Base-by-base conservation (phyloP, 2,329 filamentous ascomycete species). In the Pseudocercospora vitis region DNA sequence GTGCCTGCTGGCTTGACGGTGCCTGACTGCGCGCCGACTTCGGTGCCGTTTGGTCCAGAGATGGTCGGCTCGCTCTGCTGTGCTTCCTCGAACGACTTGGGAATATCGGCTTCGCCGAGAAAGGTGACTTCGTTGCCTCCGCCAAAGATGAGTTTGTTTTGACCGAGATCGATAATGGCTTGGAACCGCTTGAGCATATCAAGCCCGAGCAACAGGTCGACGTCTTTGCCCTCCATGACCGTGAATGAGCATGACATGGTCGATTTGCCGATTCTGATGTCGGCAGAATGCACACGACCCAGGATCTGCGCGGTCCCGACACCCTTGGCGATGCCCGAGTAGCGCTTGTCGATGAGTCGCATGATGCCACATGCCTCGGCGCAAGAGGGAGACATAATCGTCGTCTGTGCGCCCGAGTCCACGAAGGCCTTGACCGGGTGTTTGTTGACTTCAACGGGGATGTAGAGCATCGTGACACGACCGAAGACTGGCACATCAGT, bases 111-210 rank as follows among this genome's bases (percentile, higher is more conserved):
- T 73, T 97, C 94, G 42, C 89, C 88, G 9, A 99, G 77, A 72
- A 99, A 99, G 0, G 88, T 83, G 4, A 99, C 88, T 62, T 94
- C 88, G 61, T 91, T 85, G 52, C 87, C 89, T 32, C 68, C 65
- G 18, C 67, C 67, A 63, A 99, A 96, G 58, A 95, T 81, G 14
- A 99, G 82, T 59, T 86, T 88, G 66, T 94, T 90, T 66, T 86
- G 87, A 59, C 84, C 81, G 9, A 99, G 80, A 70, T 99, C 94
- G 66, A 99, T 92, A 64, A 82, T 88, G 29, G 92, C 94, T 73
- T 96, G 92, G 73, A 97, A 91, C 32, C 94, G 84, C 75, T 95
- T 96, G 57, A 99, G 80, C 89, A 99, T 99, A 71, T 99, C 94
- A 35, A 99, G 77, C 3, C 94, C 94, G 9, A 99, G 82, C 2